Evolutionary conservation across 169 alveolate genomes (phyloP).

Genomic region (Fabrea salina): DNA sequence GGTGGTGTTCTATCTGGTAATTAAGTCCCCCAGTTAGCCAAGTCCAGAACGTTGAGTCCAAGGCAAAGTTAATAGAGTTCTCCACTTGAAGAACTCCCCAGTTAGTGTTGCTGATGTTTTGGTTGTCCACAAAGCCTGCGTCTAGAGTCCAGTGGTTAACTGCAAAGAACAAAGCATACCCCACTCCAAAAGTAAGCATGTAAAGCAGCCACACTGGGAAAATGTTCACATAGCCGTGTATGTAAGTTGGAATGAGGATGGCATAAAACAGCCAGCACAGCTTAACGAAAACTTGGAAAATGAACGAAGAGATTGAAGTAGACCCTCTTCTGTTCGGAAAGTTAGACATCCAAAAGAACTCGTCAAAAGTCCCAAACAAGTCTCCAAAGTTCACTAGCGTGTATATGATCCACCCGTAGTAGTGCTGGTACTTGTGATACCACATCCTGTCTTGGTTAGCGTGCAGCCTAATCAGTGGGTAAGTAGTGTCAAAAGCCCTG

Average conservation of each 20-base stretch:
- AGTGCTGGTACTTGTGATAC: conserved; percentile 54
- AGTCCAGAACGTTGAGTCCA: conserved; percentile 56
- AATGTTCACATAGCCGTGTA: conserved; percentile 40
- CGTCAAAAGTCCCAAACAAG: conserved; percentile 64
- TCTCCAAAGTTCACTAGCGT: conserved; percentile 55
- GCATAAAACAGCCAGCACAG: conserved; percentile 42
- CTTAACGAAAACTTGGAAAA: conserved; percentile 42
- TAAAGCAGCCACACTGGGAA: conserved; percentile 50
- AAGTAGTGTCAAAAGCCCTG: conserved; percentile 67
- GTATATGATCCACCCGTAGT: conserved; percentile 51
- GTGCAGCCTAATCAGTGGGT: conserved; percentile 60
- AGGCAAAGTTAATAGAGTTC: conserved; percentile 58
- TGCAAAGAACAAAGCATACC: conserved; percentile 58
- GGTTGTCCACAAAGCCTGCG: conserved; percentile 59
- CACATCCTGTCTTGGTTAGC: conserved; percentile 38
- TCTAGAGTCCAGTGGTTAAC: conserved; percentile 70
- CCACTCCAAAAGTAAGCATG: conserved; percentile 37
- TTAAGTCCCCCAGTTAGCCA: conserved; percentile 63
- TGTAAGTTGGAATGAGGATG: conserved; percentile 39
- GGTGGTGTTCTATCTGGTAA: conserved; percentile 39
- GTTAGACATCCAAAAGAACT: conserved; percentile 58
- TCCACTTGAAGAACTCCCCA: conserved; percentile 67
- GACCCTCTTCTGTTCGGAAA: conserved; percentile 63
- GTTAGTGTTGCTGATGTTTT: conserved; percentile 43
- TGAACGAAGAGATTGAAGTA: conserved; percentile 25